These are phyloP conservation scores for Trametes pubescens DNA, from an alignment of 1,284 basidiomycete genomes.

Conservation along the genomic window DNA sequence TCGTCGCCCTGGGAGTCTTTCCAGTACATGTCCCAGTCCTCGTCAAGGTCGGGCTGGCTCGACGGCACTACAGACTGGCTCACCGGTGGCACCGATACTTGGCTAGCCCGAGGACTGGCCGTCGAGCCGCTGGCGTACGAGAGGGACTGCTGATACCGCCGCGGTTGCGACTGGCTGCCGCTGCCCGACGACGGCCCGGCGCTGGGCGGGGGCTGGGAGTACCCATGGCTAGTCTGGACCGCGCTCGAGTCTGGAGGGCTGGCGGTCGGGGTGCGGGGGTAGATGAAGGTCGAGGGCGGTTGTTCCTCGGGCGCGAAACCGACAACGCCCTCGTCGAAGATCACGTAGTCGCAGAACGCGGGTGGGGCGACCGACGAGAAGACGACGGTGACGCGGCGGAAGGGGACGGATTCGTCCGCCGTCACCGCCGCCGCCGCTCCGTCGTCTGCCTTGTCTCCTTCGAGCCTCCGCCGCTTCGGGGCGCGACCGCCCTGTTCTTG, in stretches of 20 bases:
- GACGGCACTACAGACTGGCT: slow-evolving; percentile 19
- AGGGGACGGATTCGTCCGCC: slow-evolving; percentile 52
- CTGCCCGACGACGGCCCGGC: background rate
- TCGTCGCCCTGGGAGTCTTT: slow-evolving; percentile 41
- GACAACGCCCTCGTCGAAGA: slow-evolving; percentile 66
- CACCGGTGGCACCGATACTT: background rate
- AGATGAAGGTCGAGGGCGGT: slow-evolving; percentile 24
- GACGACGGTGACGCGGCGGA: slow-evolving; percentile 74
- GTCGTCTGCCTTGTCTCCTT: slow-evolving; percentile 11
- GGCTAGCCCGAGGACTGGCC: background rate
- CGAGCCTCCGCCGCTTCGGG: slow-evolving; percentile 43
- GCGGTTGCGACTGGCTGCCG: background rate
- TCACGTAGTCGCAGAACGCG: slow-evolving; percentile 74
- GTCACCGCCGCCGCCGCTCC: slow-evolving; percentile 32
- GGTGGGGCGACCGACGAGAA: slow-evolving; percentile 74
- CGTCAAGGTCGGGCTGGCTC: slow-evolving; percentile 28
- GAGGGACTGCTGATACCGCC: background rate
- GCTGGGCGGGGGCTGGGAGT: background rate
- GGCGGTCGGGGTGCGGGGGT: background rate
- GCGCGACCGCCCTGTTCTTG: background rate
- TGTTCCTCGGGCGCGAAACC: slow-evolving; percentile 33
- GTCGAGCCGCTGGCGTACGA: slow-evolving; percentile 2
- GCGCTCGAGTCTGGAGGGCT: slow-evolving; percentile 6
- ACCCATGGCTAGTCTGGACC: background rate
- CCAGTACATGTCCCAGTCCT: slow-evolving; percentile 58